phyloP scores from a whole-genome alignment of 495 filamentous ascomycete genomes.

The Trichodelitschia bisporula region DNA sequence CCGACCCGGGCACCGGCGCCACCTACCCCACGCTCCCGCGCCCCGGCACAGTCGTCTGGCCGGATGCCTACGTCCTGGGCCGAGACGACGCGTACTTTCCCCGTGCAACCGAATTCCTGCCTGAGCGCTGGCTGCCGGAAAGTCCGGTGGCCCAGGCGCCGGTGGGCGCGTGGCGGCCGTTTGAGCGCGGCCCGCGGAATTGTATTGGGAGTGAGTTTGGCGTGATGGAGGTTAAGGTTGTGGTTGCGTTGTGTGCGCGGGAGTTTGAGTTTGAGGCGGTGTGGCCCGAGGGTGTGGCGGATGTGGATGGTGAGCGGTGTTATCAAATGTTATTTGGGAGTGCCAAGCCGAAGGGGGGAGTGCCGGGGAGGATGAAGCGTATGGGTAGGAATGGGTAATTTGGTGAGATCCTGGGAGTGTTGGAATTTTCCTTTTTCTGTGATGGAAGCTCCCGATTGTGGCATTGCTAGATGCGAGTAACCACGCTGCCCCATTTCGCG shows the following conservation, averaged over 20 bases:
- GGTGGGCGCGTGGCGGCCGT: constrained; percentile 9
- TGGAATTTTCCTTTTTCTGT: no score
- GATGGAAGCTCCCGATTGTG: no score
- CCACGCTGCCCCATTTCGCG: no score
- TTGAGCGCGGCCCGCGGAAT: constrained; percentile 8
- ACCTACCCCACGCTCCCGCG: not conserved
- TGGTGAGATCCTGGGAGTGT: no score
- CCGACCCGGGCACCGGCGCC: not conserved
- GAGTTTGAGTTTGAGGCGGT: not conserved
- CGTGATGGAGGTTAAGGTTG: constrained; percentile 1
- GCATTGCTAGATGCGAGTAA: no score
- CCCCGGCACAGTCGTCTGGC: not conserved
- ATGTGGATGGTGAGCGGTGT: no score
- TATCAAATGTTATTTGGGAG: no score
- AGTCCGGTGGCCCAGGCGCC: not conserved
- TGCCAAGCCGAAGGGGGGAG: no score
- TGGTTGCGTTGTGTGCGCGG: not conserved
- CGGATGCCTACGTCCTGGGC: not conserved
- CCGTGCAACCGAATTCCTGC: constrained; percentile 18
- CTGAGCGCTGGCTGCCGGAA: constrained; percentile 19
- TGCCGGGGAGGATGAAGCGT: no score
- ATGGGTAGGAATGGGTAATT: no score
- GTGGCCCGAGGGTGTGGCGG: no score
- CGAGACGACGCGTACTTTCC: constrained; percentile 1
- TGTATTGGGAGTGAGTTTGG: constrained; percentile 10